Evolutionary conservation across 129 eudicot genomes (phyloP).

Genomic region (Artemisia tridentata): DNA sequence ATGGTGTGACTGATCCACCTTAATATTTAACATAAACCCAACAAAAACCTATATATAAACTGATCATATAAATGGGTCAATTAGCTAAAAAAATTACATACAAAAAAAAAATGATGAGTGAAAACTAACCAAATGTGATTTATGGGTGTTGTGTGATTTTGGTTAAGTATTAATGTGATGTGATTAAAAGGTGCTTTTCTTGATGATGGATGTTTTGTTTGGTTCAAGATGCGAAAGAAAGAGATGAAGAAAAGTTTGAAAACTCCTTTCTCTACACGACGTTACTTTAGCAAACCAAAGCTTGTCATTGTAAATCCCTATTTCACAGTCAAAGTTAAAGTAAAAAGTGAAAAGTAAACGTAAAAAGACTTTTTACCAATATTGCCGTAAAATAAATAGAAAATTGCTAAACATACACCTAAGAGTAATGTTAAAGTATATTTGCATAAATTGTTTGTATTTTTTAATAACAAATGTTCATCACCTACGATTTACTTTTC

Average conservation of each 20-base stretch:
- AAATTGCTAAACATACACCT: no score
- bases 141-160: no score
- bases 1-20: background rate
- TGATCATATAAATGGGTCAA: background rate
- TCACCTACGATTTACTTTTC: no score
- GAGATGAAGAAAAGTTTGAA: conserved; percentile 21
- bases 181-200: no score
- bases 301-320: no score
- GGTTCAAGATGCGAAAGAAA: conserved; percentile 16
- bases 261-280: conserved; percentile 34
- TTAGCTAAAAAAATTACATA: background rate
- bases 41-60: background rate
- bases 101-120: background rate
- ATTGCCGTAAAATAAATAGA: background rate
- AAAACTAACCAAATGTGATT: background rate
- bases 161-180: no score
- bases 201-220: no score
- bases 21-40: background rate
- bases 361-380: background rate
- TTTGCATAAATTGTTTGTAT: no score
- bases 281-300: background rate
- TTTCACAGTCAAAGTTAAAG: background rate
- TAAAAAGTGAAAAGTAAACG: background rate
- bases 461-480: no score
- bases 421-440: no score